Percentiles rank a stretch among this genome's conserved stretches.
Conservation (phyloP, 495 filamentous ascomycete species). For the Aspergillus wentii region DNA sequence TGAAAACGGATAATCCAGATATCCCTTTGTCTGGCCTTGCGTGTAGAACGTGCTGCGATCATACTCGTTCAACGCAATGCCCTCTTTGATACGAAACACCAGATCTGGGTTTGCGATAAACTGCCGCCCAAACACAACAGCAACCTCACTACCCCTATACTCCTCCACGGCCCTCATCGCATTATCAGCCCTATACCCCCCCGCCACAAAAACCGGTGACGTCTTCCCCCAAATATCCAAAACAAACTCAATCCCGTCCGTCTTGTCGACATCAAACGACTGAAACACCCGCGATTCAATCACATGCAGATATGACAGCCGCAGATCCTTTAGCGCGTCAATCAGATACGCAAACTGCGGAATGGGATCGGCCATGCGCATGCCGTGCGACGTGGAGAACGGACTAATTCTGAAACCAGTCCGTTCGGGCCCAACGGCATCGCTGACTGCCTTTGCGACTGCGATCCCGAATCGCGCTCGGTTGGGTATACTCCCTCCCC, state of each 20-base stretch:
- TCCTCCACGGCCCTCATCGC: constrained; percentile 45
- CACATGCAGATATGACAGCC: constrained; percentile 60
- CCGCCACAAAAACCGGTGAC: constrained; percentile 52
- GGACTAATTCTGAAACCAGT: constrained; percentile 58
- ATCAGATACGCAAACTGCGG: constrained; percentile 57
- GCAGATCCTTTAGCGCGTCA: constrained; percentile 37
- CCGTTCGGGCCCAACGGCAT: constrained; percentile 55
- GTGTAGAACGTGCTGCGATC: constrained; percentile 53
- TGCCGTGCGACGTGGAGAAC: constrained; percentile 56
- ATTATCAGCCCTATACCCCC: constrained; percentile 43
- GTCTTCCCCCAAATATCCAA: constrained; percentile 34
- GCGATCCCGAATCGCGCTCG: constrained; percentile 58
- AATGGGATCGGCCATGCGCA: constrained; percentile 56
- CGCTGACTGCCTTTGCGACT: constrained; percentile 52
- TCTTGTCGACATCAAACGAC: constrained; percentile 30
- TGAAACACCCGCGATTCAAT: constrained; percentile 43
- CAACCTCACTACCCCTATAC: constrained; percentile 44
- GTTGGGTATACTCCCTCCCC: constrained; percentile 65
- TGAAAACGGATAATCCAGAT: constrained; percentile 51
- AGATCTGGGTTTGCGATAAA: constrained; percentile 70
- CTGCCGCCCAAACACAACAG: constrained; percentile 54
- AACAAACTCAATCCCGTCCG: constrained; percentile 44
- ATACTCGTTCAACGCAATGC: constrained; percentile 47
- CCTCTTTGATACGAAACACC: constrained; percentile 51
- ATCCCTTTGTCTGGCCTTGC: constrained; percentile 40